Evolutionary conservation across 202 grass and related monocot species (phyloP).

Genomic region (Brachypodium distachyon): DNA sequence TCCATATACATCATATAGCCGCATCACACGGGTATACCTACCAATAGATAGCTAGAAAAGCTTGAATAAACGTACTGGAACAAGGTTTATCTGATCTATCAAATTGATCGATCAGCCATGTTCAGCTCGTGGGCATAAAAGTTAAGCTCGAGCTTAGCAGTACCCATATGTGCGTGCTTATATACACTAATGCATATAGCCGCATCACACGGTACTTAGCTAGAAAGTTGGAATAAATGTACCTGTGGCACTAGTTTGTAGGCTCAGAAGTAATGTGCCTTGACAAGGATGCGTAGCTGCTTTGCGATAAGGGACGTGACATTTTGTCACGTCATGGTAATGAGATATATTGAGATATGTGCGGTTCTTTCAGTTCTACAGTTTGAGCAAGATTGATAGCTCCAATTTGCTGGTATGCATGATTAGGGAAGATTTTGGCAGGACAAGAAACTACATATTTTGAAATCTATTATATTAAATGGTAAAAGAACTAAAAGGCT

Average conservation of each 20-base stretch:
- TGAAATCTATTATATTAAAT: neutral
- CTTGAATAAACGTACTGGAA: conserved; percentile 6
- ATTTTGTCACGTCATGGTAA: conserved; percentile 23
- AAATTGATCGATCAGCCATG: neutral
- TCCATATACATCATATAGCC: neutral
- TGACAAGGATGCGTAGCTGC: conserved; percentile 3
- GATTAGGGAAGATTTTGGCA: neutral
- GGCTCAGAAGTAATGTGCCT: conserved; percentile 8
- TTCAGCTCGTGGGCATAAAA: neutral
- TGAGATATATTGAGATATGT: neutral
- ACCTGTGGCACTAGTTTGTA: conserved; percentile 7
- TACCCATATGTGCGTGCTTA: neutral
- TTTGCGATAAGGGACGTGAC: conserved; percentile 11
- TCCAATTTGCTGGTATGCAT: neutral
- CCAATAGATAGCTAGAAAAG: neutral
- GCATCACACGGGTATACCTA: neutral
- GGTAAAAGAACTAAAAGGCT: too few species aligned
- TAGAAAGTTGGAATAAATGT: conserved; percentile 23
- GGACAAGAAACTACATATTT: neutral
- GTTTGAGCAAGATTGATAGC: neutral
- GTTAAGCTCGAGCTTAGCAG: neutral
- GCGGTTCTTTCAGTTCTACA: neutral
- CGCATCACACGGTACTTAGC: conserved; percentile 17
- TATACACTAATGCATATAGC: neutral
- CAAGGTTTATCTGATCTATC: conserved; percentile 29